A percentile compares a stretch with the other conserved stretches of the same genome.
Conservation (phyloP, 176 grass and related monocot genomes). For the Melocanna baccifera region DNA sequence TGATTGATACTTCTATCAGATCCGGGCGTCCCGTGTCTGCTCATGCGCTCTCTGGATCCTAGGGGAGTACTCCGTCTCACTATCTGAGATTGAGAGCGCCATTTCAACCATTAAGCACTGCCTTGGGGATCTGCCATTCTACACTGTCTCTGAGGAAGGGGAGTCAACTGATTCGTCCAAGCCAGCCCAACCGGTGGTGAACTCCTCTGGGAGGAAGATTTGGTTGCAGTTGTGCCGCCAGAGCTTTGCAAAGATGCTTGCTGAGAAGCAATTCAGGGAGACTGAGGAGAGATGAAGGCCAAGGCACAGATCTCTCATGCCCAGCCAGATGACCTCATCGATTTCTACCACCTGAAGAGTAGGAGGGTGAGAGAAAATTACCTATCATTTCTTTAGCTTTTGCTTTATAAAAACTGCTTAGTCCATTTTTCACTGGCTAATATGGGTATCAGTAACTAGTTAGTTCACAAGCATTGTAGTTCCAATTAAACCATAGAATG, state of each 20-base stretch:
- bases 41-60: constrained; percentile 66
- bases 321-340: constrained; percentile 79
- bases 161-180: constrained; percentile 45
- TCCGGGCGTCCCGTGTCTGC: constrained; percentile 60
- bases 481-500: background rate
- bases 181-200: constrained; percentile 26
- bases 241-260: constrained; percentile 71
- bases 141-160: constrained; percentile 58
- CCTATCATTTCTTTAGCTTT: too few species aligned
- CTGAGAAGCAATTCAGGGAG: constrained; percentile 78
- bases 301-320: constrained; percentile 68
- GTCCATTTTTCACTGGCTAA: background rate
- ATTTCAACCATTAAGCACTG: constrained; percentile 67
- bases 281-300: constrained; percentile 67
- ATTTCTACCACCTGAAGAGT: constrained; percentile 85
- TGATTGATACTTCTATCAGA: constrained; percentile 74
- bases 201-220: constrained; percentile 54
- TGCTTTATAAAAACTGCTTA: too few species aligned
- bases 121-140: constrained; percentile 63
- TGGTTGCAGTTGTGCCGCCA: constrained; percentile 61
- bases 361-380: constrained; percentile 33
- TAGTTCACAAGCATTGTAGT: background rate
- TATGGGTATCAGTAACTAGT: background rate
- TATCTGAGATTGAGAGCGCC: constrained; percentile 62
- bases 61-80: constrained; percentile 63